Evolutionary conservation across 371 early-diverging fungal genomes (phyloP).

Genomic region (Capillidium rhysosporum): DNA sequence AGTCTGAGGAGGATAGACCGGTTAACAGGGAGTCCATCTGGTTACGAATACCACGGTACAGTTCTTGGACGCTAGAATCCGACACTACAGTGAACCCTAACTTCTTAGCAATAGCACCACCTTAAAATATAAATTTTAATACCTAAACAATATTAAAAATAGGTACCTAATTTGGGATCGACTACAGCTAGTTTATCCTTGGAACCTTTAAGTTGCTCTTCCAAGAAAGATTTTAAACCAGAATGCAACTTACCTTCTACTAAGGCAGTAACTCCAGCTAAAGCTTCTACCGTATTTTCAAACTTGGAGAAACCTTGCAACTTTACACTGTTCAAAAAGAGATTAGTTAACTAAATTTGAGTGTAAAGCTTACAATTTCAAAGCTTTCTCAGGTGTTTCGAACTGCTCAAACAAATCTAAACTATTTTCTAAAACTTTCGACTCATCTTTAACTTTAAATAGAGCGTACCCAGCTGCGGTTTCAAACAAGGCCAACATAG

Average conservation of each 20-base stretch:
- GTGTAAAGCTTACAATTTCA: constrained; percentile 34
- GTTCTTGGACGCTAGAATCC: constrained; percentile 65
- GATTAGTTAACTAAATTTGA: not conserved
- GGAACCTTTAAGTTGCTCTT: constrained; percentile 58
- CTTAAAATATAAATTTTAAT: constrained; percentile 5
- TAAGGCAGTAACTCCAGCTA: constrained; percentile 84
- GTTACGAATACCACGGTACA: constrained; percentile 85
- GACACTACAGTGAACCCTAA: constrained; percentile 75
- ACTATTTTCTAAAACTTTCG: constrained; percentile 41
- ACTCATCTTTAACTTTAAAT: constrained; percentile 67
- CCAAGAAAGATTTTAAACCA: constrained; percentile 77
- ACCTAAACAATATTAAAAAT: not conserved
- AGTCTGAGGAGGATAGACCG: constrained; percentile 48
- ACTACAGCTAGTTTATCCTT: constrained; percentile 78
- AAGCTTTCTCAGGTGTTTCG: constrained; percentile 53
- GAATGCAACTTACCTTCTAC: constrained; percentile 86
- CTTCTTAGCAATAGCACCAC: constrained; percentile 79
- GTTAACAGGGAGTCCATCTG: constrained; percentile 48
- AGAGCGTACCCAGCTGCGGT: constrained; percentile 78
- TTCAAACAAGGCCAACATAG: constrained; percentile 70
- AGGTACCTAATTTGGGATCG: constrained; percentile 82
- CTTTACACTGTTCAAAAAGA: constrained; percentile 42
- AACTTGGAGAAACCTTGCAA: constrained; percentile 89
- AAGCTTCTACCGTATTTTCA: constrained; percentile 89
- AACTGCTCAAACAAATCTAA: constrained; percentile 58